These are phyloP conservation scores for Salix caprea DNA, from an alignment of 345 rosid species.

Conservation along the genomic window DNA sequence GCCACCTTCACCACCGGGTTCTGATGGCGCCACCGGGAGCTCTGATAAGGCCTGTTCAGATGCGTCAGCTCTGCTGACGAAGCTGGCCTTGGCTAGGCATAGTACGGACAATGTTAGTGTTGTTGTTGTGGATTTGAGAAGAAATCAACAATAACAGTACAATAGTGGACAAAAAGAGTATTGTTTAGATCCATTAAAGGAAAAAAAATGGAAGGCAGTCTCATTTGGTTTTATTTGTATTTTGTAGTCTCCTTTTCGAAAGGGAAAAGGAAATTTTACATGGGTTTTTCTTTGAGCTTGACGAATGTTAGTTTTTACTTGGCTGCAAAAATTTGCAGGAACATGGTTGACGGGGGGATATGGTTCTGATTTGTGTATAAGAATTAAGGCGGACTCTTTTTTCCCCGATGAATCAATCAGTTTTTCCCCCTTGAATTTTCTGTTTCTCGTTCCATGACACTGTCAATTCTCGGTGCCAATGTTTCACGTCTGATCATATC, in stretches of 20 bases:
- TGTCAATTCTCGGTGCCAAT: too few relatives aligned
- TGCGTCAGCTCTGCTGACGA: slow-evolving; percentile 73
- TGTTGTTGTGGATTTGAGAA: slow-evolving; percentile 73
- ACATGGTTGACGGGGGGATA: not conserved
- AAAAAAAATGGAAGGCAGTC: not conserved
- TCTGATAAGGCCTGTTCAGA: slow-evolving; percentile 68
- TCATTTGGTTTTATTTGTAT: slow-evolving; percentile 4
- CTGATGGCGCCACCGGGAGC: slow-evolving; percentile 19
- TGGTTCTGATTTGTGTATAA: not conserved
- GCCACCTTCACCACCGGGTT: slow-evolving; percentile 15
- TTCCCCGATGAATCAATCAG: not conserved
- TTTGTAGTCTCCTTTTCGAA: not conserved
- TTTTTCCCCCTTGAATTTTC: too few relatives aligned
- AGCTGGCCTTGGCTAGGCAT: slow-evolving; percentile 71
- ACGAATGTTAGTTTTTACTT: too few relatives aligned
- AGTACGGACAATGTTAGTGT: slow-evolving; percentile 83
- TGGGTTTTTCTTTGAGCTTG: not conserved
- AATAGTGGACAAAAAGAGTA: not conserved
- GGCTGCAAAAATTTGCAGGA: not conserved
- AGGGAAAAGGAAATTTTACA: not conserved
- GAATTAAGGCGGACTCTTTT: not conserved
- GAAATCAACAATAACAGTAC: not conserved
- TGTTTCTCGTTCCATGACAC: too few relatives aligned
- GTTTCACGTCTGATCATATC: too few relatives aligned
- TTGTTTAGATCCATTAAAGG: not conserved